Conservation (phyloP, 176 grass and related monocot genomes). For the Pontederia crassipes region DNA sequence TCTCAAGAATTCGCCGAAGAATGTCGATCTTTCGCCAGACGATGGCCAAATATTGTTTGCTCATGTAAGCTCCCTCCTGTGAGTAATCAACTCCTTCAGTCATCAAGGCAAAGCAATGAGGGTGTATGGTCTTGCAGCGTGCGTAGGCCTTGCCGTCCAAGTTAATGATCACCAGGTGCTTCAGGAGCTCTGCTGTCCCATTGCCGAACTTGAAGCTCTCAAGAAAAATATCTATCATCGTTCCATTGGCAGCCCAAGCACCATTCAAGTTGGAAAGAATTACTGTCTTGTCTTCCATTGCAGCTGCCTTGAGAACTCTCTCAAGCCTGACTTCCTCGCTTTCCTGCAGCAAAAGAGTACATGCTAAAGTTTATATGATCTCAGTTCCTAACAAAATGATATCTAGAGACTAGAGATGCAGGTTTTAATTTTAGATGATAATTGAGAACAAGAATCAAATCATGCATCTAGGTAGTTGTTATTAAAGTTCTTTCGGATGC, state of each 20-base stretch:
- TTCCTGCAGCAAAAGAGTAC: background rate
- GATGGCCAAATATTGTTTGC: constrained; percentile 52
- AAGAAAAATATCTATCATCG: constrained; percentile 62
- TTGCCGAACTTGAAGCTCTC: constrained; percentile 72
- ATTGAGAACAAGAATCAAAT: too few species aligned
- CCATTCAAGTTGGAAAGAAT: constrained; percentile 66
- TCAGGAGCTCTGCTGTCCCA: constrained; percentile 37
- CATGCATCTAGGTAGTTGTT: too few species aligned
- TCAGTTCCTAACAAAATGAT: too few species aligned
- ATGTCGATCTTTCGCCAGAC: constrained; percentile 70
- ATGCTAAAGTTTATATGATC: too few species aligned
- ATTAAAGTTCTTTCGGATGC: too few species aligned
- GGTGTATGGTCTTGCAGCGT: constrained; percentile 39
- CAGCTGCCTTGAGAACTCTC: constrained; percentile 51
- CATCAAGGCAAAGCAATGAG: constrained; percentile 46
- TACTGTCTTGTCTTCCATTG: constrained; percentile 59
- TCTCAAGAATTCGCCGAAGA: constrained; percentile 46
- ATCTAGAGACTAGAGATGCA: too few species aligned
- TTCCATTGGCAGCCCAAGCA: constrained; percentile 38
- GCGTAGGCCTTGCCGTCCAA: constrained; percentile 43
- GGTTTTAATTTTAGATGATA: too few species aligned
- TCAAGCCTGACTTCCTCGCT: constrained; percentile 17
- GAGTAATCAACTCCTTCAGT: constrained; percentile 37
- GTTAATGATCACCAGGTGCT: constrained; percentile 49
- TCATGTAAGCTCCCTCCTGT: constrained; percentile 40